A percentile compares a stretch with the other conserved stretches of the same genome.
Conservation (phyloP, 306 rosid genomes). For the Rubus idaeus region DNA sequence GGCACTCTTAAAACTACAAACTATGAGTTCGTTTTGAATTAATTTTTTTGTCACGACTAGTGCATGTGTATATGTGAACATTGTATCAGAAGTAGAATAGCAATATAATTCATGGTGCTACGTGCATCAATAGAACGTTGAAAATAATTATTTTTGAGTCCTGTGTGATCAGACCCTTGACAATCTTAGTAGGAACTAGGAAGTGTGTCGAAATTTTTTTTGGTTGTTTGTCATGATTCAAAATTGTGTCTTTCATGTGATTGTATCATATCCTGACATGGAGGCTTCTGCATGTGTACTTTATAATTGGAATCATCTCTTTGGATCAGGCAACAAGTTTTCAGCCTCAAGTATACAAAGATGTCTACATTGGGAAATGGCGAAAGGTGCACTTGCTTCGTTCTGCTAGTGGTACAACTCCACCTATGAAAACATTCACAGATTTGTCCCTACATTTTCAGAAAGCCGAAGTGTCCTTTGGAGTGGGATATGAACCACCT, state of each 20-base stretch:
- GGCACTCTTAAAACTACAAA: not conserved
- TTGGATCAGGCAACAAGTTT: slow-evolving; percentile 86
- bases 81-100: not conserved
- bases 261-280: not conserved
- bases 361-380: slow-evolving; percentile 90
- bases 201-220: not conserved
- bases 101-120: not conserved
- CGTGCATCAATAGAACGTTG: not conserved
- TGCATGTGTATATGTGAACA: not conserved
- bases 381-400: slow-evolving; percentile 93
- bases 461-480: slow-evolving; percentile 79
- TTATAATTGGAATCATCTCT: slow-evolving; percentile 33
- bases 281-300: slow-evolving; percentile 15
- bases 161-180: not conserved
- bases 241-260: slow-evolving; percentile 8
- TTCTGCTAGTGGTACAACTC: slow-evolving; percentile 97
- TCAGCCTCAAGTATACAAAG: slow-evolving; percentile 93
- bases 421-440: slow-evolving; percentile 85
- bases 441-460: slow-evolving; percentile 79
- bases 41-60: not conserved
- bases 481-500: slow-evolving; percentile 93
- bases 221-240: not conserved
- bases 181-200: not conserved
- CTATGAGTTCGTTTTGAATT: not conserved
- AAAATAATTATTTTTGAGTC: too few species aligned